phyloP scores from a whole-genome alignment of 208 protist species.

The Herpetomonas tarakana region DNA sequence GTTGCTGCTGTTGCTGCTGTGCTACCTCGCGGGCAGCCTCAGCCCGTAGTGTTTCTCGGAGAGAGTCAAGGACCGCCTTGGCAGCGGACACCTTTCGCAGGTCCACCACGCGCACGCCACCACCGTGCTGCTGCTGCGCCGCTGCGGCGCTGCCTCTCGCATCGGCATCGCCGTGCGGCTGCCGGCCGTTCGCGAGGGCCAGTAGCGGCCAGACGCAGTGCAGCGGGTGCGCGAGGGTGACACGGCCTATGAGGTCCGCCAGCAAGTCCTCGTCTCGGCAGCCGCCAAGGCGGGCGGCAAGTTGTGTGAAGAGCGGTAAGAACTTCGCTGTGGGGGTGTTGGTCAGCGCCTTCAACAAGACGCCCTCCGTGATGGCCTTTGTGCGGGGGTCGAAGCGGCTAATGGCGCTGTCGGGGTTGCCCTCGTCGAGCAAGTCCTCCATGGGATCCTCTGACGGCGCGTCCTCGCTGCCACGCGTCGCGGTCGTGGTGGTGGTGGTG shows the following conservation, averaged over 20 bases:
- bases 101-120: slow-evolving; percentile 27
- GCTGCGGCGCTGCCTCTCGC: slow-evolving; percentile 7
- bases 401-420: no score
- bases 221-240: slow-evolving; percentile 54
- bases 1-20: no score
- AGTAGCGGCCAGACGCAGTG: slow-evolving; percentile 69
- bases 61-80: slow-evolving; percentile 18
- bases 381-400: not conserved
- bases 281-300: slow-evolving; percentile 61
- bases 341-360: slow-evolving; percentile 48
- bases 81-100: slow-evolving; percentile 29
- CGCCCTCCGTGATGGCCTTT: slow-evolving; percentile 20
- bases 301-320: slow-evolving; percentile 59
- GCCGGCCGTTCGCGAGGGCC: slow-evolving; percentile 51
- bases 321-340: slow-evolving; percentile 53
- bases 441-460: not conserved
- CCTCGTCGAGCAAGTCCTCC: not conserved
- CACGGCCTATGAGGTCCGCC: slow-evolving; percentile 31
- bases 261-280: slow-evolving; percentile 23
- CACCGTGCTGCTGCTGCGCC: not conserved
- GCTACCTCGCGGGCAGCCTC: not conserved
- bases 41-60: slow-evolving; percentile 4
- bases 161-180: slow-evolving; percentile 15
- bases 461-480: not conserved
- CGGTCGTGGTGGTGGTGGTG: not conserved